Evolutionary conservation across 2,329 filamentous ascomycete genomes (phyloP), one percentile per base, ranked within the genome.

Genomic region (Xylaria hypoxylon): DNA sequence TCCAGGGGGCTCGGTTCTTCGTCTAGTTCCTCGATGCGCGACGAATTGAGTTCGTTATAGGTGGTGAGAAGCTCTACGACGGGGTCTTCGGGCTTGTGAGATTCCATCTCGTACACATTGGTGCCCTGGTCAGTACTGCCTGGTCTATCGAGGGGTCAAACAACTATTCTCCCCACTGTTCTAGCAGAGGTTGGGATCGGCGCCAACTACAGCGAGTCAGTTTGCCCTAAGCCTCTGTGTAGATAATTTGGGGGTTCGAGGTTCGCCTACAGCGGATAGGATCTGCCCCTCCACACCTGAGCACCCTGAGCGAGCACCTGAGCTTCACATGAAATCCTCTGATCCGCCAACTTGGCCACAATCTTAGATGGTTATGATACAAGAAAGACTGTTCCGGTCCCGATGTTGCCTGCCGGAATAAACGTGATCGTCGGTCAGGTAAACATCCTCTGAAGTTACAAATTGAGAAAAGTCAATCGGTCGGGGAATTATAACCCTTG

Each of bases 1-100:
- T 94, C 90, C 5, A 96, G 84, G 0, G 92, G 86, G 31, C 89
- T 92, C 3, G 92, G 92, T 55, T 90, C 87, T 47, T 86, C 82
- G 15, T 81, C 48, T 2, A 94, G 83, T 71, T 89, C 87, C 51
- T 91, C 86, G 63, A 94, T 82, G 17, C 74, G 72, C 24, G 80
- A 76, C 62, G 83, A 78, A 75, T 95, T 95, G 61, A 94, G 85
- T 71, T 93, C 91, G 74, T 91, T 87, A 78, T 92, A 94, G n/a
- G 84, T 87, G 11, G 81, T 84, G 69, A 95, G 86, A 24, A 94
- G 84, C 64, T 86, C 83, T 24, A 73, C 77, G 64, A 86, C 77
- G 13, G 84, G 80, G 67, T 85, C 83, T 44, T 70, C 70, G 44
- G 59, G 52, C 28, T 52, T 68, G 63, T 55, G 55, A 58, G 51